These are phyloP conservation scores for Colletotrichum aenigma DNA, from an alignment of 2,329 filamentous ascomycete genomes.

Conservation along the genomic window DNA sequence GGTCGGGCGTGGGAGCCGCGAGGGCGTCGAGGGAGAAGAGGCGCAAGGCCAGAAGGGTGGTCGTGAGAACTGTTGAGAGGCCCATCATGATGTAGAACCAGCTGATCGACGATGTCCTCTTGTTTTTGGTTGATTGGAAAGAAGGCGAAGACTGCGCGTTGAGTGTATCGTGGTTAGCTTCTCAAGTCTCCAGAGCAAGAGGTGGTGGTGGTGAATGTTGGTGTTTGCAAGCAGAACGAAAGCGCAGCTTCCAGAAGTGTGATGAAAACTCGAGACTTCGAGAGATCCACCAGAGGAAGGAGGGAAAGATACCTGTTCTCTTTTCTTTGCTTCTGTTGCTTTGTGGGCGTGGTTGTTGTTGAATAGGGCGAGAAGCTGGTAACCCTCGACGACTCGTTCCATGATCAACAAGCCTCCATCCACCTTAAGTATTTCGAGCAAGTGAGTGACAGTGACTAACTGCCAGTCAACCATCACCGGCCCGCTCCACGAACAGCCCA, in stretches of 20 bases:
- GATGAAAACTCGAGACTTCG: constrained; percentile 13
- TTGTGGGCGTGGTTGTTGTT: background rate
- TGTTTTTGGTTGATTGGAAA: background rate
- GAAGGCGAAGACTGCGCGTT: background rate
- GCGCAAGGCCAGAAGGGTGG: constrained; percentile 47
- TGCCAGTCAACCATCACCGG: background rate
- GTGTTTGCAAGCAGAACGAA: background rate
- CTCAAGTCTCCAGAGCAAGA: background rate
- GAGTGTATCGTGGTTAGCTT: background rate
- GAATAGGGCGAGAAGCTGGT: background rate
- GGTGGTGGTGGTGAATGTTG: background rate
- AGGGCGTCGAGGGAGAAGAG: constrained; percentile 38
- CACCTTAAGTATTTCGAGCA: background rate
- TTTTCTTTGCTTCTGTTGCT: background rate
- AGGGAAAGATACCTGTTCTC: background rate
- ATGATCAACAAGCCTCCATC: background rate
- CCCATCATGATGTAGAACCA: constrained; percentile 47
- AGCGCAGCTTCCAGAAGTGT: background rate
- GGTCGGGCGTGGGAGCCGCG: constrained; percentile 33
- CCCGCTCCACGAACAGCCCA: constrained; percentile 1
- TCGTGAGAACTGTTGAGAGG: constrained; percentile 44
- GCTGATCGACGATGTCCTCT: constrained; percentile 27
- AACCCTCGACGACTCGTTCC: background rate
- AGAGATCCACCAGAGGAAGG: background rate
- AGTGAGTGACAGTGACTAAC: constrained; percentile 15